Conservation (phyloP, 1,139 yeast species). For the Kodamaea alishanica region DNA sequence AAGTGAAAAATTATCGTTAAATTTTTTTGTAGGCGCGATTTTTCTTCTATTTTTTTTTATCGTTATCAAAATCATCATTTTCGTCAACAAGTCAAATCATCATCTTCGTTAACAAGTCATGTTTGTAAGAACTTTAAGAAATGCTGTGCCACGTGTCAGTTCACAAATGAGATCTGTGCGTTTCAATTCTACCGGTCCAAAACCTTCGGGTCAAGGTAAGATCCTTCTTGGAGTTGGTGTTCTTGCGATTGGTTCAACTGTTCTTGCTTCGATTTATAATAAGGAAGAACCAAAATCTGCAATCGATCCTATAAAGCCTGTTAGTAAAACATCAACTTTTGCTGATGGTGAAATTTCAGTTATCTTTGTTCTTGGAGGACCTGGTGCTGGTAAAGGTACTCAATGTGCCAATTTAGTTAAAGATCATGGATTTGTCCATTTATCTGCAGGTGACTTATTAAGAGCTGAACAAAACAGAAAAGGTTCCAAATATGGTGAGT, state of each 20-base stretch:
- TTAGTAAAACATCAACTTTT: constrained; percentile 38
- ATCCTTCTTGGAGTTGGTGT: constrained; percentile 32
- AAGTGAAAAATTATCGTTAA: constrained; percentile 1
- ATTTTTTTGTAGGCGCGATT: not conserved
- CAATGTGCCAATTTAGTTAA: constrained; percentile 84
- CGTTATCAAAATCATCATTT: not conserved
- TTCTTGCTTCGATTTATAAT: constrained; percentile 41
- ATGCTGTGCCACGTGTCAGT: constrained; percentile 1
- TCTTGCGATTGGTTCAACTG: constrained; percentile 46
- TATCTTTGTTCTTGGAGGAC: constrained; percentile 84
- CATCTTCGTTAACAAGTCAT: not conserved
- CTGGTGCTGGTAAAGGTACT: constrained; percentile 96
- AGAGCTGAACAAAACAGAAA: constrained; percentile 85
- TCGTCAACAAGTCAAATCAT: not conserved
- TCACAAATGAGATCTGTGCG: constrained; percentile 7
- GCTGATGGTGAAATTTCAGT: constrained; percentile 66
- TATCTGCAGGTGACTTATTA: constrained; percentile 91
- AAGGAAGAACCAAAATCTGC: constrained; percentile 47
- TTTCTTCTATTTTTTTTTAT: not conserved
- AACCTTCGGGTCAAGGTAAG: constrained; percentile 19
- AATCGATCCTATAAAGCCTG: constrained; percentile 35
- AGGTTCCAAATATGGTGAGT: constrained; percentile 80
- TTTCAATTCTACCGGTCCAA: constrained; percentile 17
- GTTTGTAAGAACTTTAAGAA: not conserved
- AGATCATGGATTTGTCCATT: constrained; percentile 78